Evolutionary conservation across 192 early-diverging fungal species (phyloP).

Genomic region (Haplosporangium gracile): DNA sequence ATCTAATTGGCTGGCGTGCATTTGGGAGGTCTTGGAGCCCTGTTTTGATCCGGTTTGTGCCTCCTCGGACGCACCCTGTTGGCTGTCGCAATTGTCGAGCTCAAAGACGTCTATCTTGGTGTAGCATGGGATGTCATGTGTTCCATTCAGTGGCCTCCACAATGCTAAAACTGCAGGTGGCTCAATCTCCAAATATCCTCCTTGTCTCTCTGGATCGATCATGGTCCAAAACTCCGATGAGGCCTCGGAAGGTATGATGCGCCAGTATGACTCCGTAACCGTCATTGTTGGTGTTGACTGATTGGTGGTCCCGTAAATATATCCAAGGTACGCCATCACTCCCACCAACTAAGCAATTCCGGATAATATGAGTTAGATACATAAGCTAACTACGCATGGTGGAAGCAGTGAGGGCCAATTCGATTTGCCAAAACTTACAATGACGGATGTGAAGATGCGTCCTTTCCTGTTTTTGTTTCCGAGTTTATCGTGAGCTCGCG

Average conservation of each 20-base stretch:
- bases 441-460: conserved; percentile 45
- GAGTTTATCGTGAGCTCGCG: neutral
- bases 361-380: neutral
- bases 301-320: conserved; percentile 50
- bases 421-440: conserved; percentile 23
- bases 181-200: conserved; percentile 67
- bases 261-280: conserved; percentile 33
- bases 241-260: conserved; percentile 14
- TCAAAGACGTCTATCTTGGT: neutral
- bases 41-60: neutral
- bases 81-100: conserved; percentile 1
- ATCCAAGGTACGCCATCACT: conserved; percentile 51
- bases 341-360: conserved; percentile 35
- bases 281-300: conserved; percentile 10
- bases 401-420: no score
- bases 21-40: neutral
- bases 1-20: conserved; percentile 16
- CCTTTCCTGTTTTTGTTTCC: conserved; percentile 26
- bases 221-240: conserved; percentile 61
- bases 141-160: neutral
- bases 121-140: neutral
- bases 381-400: neutral
- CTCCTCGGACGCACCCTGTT: neutral
- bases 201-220: conserved; percentile 61
- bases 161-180: conserved; percentile 29